Evolutionary conservation across 1,139 yeast genomes (phyloP), one percentile per base, ranked within the genome.

Genomic region (Nakaseomyces glabratus): DNA sequence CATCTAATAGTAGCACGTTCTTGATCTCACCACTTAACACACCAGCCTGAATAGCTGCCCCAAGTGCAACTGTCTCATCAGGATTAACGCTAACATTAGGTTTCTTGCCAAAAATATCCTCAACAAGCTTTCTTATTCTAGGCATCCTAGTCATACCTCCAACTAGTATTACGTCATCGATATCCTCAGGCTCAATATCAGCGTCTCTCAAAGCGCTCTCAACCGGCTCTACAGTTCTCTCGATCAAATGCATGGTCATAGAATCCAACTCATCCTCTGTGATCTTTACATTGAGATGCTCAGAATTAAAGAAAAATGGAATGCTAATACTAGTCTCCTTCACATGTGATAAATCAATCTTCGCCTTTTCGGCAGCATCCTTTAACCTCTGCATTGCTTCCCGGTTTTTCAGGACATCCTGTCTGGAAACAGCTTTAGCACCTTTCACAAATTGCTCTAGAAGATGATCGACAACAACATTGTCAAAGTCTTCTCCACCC

Each of bases 111-210:
- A 80, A 79, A n/a, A 73, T 50, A 1, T 68, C 66, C 40, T 65
- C 69, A 1, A 81, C 86, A 0, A 69, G 61, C 20, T 63, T 60
- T 39, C 85, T 62, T 26, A 81, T 71, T 51, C 72, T 74, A 18
- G 93, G 93, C 93, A 81, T 81, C 52, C 90, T 62, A 1, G 93
- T 80, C 93, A 81, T 81, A 26, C 93, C 93, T 20, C 93, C 93
- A 18, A 81, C 93, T 32, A 81, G 56, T 29, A 81, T 69, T 10
- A 81, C 71, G 47, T 80, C 85, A 55, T 80, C 84, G 24, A 81
- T 67, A 39, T 80, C 86, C 17, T 64, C 63, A 4, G 69, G 61
- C 28, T 67, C 71, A 42, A 81, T 58, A 24, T 75, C 82, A 0
- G 90, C 84, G 58, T 81, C 93, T 41, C 72, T 67, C 25, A 81